Conservation (phyloP, 106 monocot genomes). For the Dioscorea zingiberensis region DNA sequence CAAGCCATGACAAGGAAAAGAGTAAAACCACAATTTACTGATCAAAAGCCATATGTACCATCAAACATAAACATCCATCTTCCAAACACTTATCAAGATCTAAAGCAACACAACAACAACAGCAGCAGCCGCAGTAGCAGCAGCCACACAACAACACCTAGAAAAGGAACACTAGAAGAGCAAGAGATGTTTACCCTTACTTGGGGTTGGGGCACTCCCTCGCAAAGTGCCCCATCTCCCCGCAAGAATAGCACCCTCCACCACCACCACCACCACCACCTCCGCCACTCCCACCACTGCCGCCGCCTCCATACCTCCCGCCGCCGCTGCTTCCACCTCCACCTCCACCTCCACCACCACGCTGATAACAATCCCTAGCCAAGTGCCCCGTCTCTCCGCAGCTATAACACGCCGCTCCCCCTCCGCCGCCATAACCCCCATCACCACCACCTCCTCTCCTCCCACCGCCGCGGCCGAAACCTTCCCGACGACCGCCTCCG, state of each 20-base stretch:
- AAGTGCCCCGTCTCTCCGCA: slow-evolving; percentile 25
- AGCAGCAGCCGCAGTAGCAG: too few relatives aligned
- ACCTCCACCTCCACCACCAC: slow-evolving; percentile 6
- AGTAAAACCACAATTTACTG: too few relatives aligned
- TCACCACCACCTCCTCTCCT: slow-evolving; percentile 9
- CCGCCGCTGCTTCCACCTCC: slow-evolving; percentile 18
- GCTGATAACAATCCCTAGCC: slow-evolving; percentile 19
- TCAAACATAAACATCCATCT: too few relatives aligned
- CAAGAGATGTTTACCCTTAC: neutral
- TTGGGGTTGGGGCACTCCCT: slow-evolving; percentile 26
- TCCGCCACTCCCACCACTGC: neutral
- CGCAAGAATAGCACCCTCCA: slow-evolving; percentile 20
- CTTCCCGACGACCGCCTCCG: slow-evolving; percentile 3
- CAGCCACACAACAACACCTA: too few relatives aligned
- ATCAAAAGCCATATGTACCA: too few relatives aligned
- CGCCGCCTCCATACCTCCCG: neutral
- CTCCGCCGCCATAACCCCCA: neutral
- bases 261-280: slow-evolving; percentile 12
- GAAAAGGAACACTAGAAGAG: too few relatives aligned
- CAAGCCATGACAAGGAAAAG: too few relatives aligned
- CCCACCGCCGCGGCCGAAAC: slow-evolving; percentile 3
- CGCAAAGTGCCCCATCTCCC: slow-evolving; percentile 24
- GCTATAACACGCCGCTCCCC: slow-evolving; percentile 17
- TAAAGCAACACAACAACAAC: too few relatives aligned
- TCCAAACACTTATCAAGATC: too few relatives aligned